Evolutionary conservation across 495 filamentous ascomycete species (phyloP).

Genomic region (Penicillium crystallinum): DNA sequence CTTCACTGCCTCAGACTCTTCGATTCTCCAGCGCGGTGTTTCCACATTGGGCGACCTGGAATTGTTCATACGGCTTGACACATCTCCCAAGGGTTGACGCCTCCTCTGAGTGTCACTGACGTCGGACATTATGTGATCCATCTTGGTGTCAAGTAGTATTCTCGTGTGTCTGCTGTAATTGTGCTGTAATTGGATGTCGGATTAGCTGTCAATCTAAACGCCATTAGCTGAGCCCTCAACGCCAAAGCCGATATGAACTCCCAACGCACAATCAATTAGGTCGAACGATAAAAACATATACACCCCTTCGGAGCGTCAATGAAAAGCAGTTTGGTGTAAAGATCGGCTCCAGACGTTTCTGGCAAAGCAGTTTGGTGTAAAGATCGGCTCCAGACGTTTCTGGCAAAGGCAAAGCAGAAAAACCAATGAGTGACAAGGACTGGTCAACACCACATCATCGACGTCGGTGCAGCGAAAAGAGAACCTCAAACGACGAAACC

Average conservation of each 20-base stretch:
- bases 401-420: not conserved
- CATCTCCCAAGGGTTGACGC: slow-evolving; percentile 48
- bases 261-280: not conserved
- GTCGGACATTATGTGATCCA: slow-evolving; percentile 20
- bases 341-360: slow-evolving; percentile 3
- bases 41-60: slow-evolving; percentile 22
- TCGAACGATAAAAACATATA: not conserved
- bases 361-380: too few species aligned
- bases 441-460: slow-evolving; percentile 2
- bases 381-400: slow-evolving; percentile 3
- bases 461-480: not conserved
- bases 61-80: slow-evolving; percentile 44
- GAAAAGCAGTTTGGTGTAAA: not conserved
- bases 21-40: slow-evolving; percentile 18
- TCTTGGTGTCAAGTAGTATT: not conserved
- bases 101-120: slow-evolving; percentile 20
- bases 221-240: not conserved
- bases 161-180: not conserved
- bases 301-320: not conserved
- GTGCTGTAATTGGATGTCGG: not conserved
- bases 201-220: not conserved
- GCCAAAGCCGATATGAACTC: not conserved
- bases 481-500: not conserved
- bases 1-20: slow-evolving; percentile 24
- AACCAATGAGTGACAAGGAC: slow-evolving; percentile 1